These are phyloP conservation scores for Mycothermus thermophilus DNA, from an alignment of 495 filamentous ascomycete genomes.

Conservation along the genomic window DNA sequence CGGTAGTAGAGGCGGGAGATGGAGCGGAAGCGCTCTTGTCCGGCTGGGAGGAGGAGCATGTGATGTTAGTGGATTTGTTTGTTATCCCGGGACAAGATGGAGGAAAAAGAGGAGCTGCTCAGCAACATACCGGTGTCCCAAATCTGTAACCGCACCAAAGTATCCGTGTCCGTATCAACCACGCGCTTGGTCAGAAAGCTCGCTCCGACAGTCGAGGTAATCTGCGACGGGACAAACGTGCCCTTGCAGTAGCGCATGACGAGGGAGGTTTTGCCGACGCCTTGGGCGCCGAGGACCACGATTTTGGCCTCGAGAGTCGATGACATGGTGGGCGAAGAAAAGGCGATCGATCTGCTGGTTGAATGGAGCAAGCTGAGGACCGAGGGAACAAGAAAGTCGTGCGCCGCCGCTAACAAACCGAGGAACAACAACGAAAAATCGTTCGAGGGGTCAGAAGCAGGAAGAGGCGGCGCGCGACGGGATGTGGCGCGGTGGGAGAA, in stretches of 20 bases:
- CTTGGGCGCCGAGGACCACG: slow-evolving; percentile 78
- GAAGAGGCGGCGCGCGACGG: too few species aligned
- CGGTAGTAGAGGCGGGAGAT: slow-evolving; percentile 93
- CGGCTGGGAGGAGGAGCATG: slow-evolving; percentile 34
- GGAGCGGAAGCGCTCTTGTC: slow-evolving; percentile 86
- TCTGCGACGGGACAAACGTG: slow-evolving; percentile 54
- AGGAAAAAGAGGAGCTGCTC: neutral
- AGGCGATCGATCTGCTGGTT: too few species aligned
- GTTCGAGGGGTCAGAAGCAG: too few species aligned
- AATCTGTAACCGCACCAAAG: slow-evolving; percentile 71
- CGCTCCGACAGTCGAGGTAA: slow-evolving; percentile 77
- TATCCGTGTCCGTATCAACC: slow-evolving; percentile 66
- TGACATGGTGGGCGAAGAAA: slow-evolving; percentile 39
- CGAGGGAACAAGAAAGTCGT: too few species aligned
- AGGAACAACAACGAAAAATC: too few species aligned
- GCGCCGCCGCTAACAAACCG: too few species aligned
- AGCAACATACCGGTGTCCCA: slow-evolving; percentile 57
- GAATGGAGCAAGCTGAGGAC: too few species aligned
- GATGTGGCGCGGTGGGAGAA: too few species aligned
- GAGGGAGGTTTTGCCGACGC: slow-evolving; percentile 89
- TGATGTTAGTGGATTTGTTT: neutral
- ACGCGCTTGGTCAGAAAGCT: slow-evolving; percentile 90
- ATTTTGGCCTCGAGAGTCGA: slow-evolving; percentile 82
- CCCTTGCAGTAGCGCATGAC: slow-evolving; percentile 78
- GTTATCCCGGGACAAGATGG: neutral